Base-by-base conservation (phyloP, 352 stramenopile species). In the Peronospora farinosa region DNA sequence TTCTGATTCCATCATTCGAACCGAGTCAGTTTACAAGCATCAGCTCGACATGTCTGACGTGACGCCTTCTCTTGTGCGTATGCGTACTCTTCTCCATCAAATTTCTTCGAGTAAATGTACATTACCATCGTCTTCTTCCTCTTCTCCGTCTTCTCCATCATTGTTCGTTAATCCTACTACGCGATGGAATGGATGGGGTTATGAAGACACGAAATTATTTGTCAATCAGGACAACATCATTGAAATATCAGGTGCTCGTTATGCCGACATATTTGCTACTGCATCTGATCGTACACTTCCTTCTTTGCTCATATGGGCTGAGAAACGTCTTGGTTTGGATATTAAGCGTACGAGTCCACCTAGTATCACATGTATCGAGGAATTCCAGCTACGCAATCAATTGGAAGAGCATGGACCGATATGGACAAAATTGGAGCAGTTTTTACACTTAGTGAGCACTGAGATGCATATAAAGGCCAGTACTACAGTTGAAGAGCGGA, bases 131-230 rank as follows among this genome's bases (percentile, higher is more conserved):
- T 21, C 45, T 12, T 13, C 51, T 7, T 28, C 51, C 1, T 17
- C 49, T 11, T 25, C 53, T n/a, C 43, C 51, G 2, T 19, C 21
- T 1, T 35, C 57, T 23, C 46, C 19, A 21, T 41, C 47, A 47
- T 41, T 63, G 31, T 57, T 54, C n/a, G 39, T 68, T 23, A 68
- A 43, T 35, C 48, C 67, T 25, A 51, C 60, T 47, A 84, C 71
- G 13, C 74, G 75, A 47, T 88, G 78, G 78, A 83, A 86, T 48
- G 78, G 78, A 39, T 88, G 78, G 78, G 78, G 78, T 17, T 88
- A 72, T 62, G 58, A 61, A 13, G 78, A 88, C 65, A 88, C 78
- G 38, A 72, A 74, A 40, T 66, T 88, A 25, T 85, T 83, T 42
- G 44, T 88, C 5, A 88, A 88, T 51, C 46, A 47, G 4, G 31